Conservation (phyloP, 805 yeast genomes). For the Hanseniaspora nectarophila region DNA sequence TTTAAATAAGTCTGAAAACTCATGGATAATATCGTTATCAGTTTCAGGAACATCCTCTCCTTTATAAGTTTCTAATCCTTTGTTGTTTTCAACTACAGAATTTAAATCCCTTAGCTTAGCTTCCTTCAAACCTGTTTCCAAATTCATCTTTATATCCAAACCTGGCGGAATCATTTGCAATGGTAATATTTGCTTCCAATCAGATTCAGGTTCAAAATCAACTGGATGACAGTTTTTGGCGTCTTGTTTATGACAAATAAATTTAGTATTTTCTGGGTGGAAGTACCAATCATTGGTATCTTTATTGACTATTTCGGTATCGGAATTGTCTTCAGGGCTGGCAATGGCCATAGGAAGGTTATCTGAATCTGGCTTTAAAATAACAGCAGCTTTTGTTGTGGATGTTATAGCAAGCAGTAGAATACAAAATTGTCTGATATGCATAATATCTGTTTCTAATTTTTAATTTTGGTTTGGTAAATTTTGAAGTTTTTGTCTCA, state of each 20-base stretch:
- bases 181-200: conserved; percentile 58
- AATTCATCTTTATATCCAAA: conserved; percentile 53
- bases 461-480: background rate
- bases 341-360: background rate
- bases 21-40: conserved; percentile 17
- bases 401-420: background rate
- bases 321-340: background rate
- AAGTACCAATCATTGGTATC: conserved; percentile 16
- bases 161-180: conserved; percentile 79
- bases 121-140: conserved; percentile 58
- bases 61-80: conserved; percentile 1
- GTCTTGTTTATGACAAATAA: conserved; percentile 31
- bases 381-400: background rate
- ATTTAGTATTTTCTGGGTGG: conserved; percentile 16
- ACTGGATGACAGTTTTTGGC: conserved; percentile 43
- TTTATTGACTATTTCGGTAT: background rate
- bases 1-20: conserved; percentile 24
- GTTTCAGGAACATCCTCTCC: conserved; percentile 11
- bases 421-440: background rate
- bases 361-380: background rate
- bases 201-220: conserved; percentile 47
- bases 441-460: background rate
- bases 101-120: conserved; percentile 44
- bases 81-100: conserved; percentile 19
- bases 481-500: background rate